Conservation (phyloP, 2,329 filamentous ascomycete genomes). For the Eutypa lata region DNA sequence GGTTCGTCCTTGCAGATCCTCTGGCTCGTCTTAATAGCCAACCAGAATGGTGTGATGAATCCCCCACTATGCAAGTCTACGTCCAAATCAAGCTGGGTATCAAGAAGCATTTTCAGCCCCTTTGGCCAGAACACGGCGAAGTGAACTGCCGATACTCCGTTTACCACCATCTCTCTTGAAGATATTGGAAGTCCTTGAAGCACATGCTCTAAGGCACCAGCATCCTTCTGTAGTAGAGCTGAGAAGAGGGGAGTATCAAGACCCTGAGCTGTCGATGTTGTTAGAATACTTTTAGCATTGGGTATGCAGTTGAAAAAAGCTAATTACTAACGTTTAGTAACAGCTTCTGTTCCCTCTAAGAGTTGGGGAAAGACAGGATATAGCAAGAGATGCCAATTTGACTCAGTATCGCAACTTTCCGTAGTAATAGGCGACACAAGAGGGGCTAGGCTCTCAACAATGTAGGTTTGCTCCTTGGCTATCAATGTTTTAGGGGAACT, state of each 20-base stretch:
- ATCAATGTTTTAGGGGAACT: no score
- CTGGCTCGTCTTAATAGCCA: neutral
- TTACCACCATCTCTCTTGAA: neutral
- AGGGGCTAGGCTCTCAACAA: neutral
- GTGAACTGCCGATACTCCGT: neutral
- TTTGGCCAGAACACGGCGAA: neutral
- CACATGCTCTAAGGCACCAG: neutral
- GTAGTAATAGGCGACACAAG: neutral
- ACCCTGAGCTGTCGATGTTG: neutral
- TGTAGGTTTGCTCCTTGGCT: no score
- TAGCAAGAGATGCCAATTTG: neutral
- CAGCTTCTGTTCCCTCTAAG: neutral
- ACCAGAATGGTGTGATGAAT: neutral
- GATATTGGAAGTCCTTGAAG: neutral
- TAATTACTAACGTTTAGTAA: neutral
- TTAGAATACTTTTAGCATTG: neutral
- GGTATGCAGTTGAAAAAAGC: neutral
- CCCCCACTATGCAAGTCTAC: neutral
- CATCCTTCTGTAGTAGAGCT: neutral
- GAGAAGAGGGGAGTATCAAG: neutral
- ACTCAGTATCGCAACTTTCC: no score
- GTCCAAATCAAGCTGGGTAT: neutral
- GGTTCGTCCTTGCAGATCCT: neutral
- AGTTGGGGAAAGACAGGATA: neutral
- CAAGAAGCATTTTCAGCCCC: neutral